A percentile compares a stretch with the other conserved stretches of the same genome.
These are phyloP conservation scores for Apiospora aurea DNA, from an alignment of 2,329 filamentous ascomycete species.

Conservation along the genomic window DNA sequence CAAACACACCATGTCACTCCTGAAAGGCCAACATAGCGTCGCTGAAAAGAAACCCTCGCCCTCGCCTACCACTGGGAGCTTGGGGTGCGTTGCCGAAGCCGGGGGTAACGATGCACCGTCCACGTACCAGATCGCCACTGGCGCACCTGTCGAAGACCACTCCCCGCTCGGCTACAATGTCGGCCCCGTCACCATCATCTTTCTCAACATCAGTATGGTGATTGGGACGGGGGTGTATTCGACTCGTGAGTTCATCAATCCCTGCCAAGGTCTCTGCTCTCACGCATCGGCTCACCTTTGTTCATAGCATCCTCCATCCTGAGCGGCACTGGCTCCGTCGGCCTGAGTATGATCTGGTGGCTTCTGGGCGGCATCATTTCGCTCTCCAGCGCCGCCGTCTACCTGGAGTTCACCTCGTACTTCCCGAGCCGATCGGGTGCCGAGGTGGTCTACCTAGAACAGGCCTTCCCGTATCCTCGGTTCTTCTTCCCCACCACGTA, in stretches of 20 bases:
- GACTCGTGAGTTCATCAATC: conserved; percentile 57
- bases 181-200: conserved; percentile 61
- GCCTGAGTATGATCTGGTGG: conserved; percentile 70
- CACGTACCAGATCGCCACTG: conserved; percentile 66
- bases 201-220: conserved; percentile 69
- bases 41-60: neutral
- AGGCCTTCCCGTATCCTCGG: conserved; percentile 68
- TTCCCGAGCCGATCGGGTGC: conserved; percentile 72
- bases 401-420: conserved; percentile 69
- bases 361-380: conserved; percentile 67
- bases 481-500: conserved; percentile 71
- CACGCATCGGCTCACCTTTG: conserved; percentile 16
- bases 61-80: neutral
- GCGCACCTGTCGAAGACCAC: conserved; percentile 65
- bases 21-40: no score
- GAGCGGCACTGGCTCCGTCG: conserved; percentile 65
- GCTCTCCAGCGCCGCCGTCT: conserved; percentile 61
- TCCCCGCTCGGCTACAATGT: conserved; percentile 68
- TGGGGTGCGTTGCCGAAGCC: conserved; percentile 20
- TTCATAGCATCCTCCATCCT: conserved; percentile 54
- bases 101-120: conserved; percentile 57
- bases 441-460: conserved; percentile 73
- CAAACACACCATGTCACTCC: neutral
- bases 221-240: conserved; percentile 70
- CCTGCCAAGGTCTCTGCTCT: neutral